Percentiles rank a stretch among this genome's conserved stretches.
These are phyloP conservation scores for Silybum marianum DNA, from an alignment of 129 eudicot genomes.

Conservation along the genomic window DNA sequence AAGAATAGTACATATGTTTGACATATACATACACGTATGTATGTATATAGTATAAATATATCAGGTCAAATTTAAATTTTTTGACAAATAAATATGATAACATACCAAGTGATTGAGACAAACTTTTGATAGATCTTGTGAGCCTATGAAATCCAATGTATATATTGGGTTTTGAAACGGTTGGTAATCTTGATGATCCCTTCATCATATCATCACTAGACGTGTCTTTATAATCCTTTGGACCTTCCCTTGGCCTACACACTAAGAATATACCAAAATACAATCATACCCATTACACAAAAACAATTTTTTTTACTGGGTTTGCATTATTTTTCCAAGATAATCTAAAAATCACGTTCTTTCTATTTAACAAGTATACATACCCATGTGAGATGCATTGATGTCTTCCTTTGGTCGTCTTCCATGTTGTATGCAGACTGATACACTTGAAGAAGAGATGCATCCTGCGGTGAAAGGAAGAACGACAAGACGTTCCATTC, in stretches of 20 bases:
- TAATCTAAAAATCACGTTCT: background rate
- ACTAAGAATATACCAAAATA: constrained; percentile 24
- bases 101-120: constrained; percentile 72
- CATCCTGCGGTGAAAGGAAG: constrained; percentile 74
- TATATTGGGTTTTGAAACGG: constrained; percentile 53
- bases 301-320: background rate
- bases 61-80: background rate
- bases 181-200: constrained; percentile 38
- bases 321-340: background rate
- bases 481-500: constrained; percentile 68
- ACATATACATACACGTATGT: background rate
- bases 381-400: constrained; percentile 44
- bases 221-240: constrained; percentile 36
- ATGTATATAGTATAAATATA: background rate
- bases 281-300: background rate
- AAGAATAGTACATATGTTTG: background rate
- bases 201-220: constrained; percentile 44
- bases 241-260: constrained; percentile 24
- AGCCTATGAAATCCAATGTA: constrained; percentile 62
- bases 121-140: constrained; percentile 54
- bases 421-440: constrained; percentile 44
- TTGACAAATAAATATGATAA: background rate
- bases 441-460: constrained; percentile 69
- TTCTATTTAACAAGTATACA: background rate
- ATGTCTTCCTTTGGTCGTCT: constrained; percentile 43